Base-by-base conservation (phyloP, 208 protist genomes). In the Acanthamoeba healyi region DNA sequence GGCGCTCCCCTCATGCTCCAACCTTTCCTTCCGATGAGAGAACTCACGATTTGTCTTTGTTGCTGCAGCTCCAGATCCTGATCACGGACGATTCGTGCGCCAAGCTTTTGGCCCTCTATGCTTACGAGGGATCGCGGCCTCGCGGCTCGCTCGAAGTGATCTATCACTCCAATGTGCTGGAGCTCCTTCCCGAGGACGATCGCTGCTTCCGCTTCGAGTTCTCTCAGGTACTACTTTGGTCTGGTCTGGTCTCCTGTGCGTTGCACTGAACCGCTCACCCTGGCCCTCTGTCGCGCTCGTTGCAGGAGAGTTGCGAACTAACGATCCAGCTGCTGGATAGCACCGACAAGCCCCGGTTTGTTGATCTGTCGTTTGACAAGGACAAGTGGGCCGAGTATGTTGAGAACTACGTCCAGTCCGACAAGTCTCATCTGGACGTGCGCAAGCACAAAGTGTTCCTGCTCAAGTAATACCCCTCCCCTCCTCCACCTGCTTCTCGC, bases 311-410 rank as follows among this genome's bases (percentile, higher is more conserved):
- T 7, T 92, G 92, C 36, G 86, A 54, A 32, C 88, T 96, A 19
- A 94, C 95, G 10, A 94, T 96, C n/a, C 63, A 96, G 42, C 49
- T 96, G 40, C 51, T 96, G 38, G 95, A 96, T 38, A 61, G n/a
- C 70, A 94, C 79, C 26, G 36, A 82, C 29, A 67, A 94, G 49
- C 89, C 89, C 32, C 54, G 58, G 49, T 94, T 87, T 63, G 61
- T 94, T 14, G 89, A 94, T 17, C 79, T 94, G 26, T 94, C 46
- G 14, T 61, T 58, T 19, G 94, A 96, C 36, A 94, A 94, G 38
- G 95, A 94, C 0, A 93, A 96, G 72, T 65, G 89, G 38, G 26
- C 49, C 12, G 90, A 92, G 74, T 70, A 84, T 7, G 51, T 93
- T 15, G 74, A 84, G 26, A 86, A 96, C 44, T 94, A 84, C 54